Conservation (phyloP, 75 land plant species). For the Gnetum montanum region DNA sequence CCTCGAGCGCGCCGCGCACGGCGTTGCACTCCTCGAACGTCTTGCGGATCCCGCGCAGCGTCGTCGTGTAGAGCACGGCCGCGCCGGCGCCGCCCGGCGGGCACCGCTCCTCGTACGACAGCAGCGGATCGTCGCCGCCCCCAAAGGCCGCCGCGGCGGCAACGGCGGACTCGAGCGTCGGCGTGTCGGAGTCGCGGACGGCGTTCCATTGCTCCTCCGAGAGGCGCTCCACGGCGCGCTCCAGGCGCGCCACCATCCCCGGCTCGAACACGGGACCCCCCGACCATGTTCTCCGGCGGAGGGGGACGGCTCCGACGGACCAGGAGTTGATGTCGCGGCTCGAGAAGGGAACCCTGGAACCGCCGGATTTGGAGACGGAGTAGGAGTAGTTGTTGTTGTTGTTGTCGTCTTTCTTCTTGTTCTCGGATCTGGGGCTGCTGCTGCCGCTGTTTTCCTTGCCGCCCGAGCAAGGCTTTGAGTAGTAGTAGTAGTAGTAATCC, state of each 20-base stretch:
- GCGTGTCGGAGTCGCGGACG: background rate
- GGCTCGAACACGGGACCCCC: slow-evolving; percentile 24
- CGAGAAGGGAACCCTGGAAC: slow-evolving; percentile 1
- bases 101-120: slow-evolving; percentile 32
- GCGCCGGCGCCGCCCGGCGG: slow-evolving; percentile 57
- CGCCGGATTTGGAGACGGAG: no score
- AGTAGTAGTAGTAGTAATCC: no score
- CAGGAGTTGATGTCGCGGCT: background rate
- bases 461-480: no score
- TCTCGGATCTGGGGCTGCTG: background rate
- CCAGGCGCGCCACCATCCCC: slow-evolving; percentile 17
- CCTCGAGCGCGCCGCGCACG: slow-evolving; percentile 29
- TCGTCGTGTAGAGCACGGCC: slow-evolving; percentile 69
- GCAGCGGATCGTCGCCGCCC: slow-evolving; percentile 23
- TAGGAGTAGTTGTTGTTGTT: no score
- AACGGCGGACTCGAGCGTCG: background rate
- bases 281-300: no score
- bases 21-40: slow-evolving; percentile 70
- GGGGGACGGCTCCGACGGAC: no score
- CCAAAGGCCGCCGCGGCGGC: background rate
- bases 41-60: slow-evolving; percentile 67
- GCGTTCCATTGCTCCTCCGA: slow-evolving; percentile 6
- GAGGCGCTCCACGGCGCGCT: slow-evolving; percentile 14
- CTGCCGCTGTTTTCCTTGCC: no score
- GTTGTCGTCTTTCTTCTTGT: slow-evolving; percentile 1